Evolutionary conservation across 176 grass and related monocot genomes (phyloP).

Genomic region (Carex cristatella): DNA sequence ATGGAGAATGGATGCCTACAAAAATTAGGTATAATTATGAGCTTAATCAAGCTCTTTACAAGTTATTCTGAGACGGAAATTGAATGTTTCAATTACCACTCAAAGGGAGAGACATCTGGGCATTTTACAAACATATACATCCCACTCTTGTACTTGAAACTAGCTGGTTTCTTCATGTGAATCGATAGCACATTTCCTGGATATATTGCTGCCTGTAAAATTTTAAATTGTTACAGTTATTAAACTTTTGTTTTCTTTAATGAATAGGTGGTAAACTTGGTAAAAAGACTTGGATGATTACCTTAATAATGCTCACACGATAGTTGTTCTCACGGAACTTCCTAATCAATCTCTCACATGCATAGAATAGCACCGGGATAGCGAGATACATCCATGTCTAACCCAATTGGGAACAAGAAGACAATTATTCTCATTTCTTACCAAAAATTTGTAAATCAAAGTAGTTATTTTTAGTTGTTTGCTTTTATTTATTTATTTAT

Average conservation of each 20-base stretch:
- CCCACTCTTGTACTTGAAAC: constrained; percentile 97
- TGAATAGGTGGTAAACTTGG: neutral
- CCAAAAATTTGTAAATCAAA: neutral
- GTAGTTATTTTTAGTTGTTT: neutral
- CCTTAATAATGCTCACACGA: constrained; percentile 65
- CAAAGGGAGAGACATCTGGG: constrained; percentile 90
- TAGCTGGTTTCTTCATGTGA: constrained; percentile 84
- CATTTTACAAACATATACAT: constrained; percentile 99
- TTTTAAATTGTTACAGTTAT: neutral
- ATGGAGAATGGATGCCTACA: constrained; percentile 97
- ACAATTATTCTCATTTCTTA: constrained; percentile 18
- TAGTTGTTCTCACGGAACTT: constrained; percentile 86
- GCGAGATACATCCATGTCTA: constrained; percentile 99
- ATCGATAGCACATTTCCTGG: constrained; percentile 93
- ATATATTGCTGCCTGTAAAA: constrained; percentile 82
- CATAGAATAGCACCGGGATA: constrained; percentile 86
- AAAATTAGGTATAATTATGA: constrained; percentile 26
- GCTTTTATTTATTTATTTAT: neutral
- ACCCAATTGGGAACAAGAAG: constrained; percentile 10
- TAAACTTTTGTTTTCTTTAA: neutral
- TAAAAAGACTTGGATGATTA: constrained; percentile 29
- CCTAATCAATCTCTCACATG: constrained; percentile 85
- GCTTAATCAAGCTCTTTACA: neutral
- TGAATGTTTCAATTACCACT: constrained; percentile 52
- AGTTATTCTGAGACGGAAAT: neutral